These are phyloP conservation scores for Fusarium bulbicola DNA, from an alignment of 2,329 filamentous ascomycete genomes.

Conservation along the genomic window DNA sequence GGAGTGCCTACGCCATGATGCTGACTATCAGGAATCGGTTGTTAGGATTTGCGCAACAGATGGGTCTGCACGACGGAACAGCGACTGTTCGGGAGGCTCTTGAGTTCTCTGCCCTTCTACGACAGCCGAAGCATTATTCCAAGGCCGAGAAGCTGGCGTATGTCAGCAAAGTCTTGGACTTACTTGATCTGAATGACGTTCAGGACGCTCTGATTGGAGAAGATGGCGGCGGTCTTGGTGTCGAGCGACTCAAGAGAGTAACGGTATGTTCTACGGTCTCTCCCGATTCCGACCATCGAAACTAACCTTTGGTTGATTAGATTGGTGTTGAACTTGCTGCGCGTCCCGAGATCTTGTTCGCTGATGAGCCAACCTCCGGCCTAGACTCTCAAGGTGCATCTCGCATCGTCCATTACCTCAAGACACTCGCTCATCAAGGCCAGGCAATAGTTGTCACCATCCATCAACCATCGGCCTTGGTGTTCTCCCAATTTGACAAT, in stretches of 20 bases:
- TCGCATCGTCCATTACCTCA: neutral
- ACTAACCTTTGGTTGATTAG: neutral
- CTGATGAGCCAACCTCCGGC: neutral
- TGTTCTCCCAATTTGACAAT: neutral
- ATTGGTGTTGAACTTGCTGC: neutral
- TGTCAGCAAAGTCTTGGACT: neutral
- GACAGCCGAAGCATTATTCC: neutral
- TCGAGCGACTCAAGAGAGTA: neutral
- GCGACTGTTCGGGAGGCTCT: neutral
- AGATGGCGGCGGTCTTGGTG: neutral
- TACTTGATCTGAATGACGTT: neutral
- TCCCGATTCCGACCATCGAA: neutral
- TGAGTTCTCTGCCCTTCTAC: neutral
- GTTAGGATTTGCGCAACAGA: neutral
- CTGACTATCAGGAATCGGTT: neutral
- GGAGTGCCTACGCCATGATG: neutral
- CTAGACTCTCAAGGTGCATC: neutral
- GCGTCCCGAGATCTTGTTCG: neutral
- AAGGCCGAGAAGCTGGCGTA: neutral
- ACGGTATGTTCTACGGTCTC: neutral
- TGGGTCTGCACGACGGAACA: neutral
- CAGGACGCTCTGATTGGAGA: neutral
- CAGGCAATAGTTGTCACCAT: neutral
- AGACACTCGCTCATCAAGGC: neutral
- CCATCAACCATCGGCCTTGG: neutral